Conservation (phyloP, 2,329 filamentous ascomycete genomes). For the Aspergillus brunneoviolaceus region DNA sequence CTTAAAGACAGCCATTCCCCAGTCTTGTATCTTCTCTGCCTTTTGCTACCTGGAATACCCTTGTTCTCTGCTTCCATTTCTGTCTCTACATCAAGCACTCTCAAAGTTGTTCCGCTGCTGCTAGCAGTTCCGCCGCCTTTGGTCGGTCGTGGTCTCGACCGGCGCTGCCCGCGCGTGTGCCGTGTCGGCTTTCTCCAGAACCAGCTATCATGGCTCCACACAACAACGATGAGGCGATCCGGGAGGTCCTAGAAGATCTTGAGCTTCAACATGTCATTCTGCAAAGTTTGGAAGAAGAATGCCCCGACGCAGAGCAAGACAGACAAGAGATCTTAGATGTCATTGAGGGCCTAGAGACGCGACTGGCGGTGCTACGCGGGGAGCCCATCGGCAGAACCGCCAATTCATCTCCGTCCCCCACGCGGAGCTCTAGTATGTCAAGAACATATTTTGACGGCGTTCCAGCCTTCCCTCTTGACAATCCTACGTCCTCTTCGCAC, state of each 20-base stretch:
- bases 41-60: neutral
- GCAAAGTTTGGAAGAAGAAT: constrained; percentile 28
- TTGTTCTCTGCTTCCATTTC: neutral
- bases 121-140: neutral
- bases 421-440: neutral
- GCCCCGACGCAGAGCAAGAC: constrained; percentile 26
- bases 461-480: neutral
- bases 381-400: constrained; percentile 3
- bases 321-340: constrained; percentile 27
- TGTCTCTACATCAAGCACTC: neutral
- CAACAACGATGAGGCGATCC: constrained; percentile 18
- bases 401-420: constrained; percentile 2
- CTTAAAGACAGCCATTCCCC: too few relatives aligned
- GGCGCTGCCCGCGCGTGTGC: neutral
- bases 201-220: constrained; percentile 14
- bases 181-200: neutral
- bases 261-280: constrained; percentile 33
- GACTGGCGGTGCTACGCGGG: constrained; percentile 25
- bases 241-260: constrained; percentile 33
- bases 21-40: too few relatives aligned
- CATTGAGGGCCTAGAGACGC: constrained; percentile 26
- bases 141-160: neutral
- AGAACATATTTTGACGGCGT: constrained; percentile 20
- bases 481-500: neutral
- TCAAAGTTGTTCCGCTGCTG: neutral